Evolutionary conservation across 2,329 filamentous ascomycete genomes (phyloP), one percentile per base, ranked within the genome.

Genomic region (Cladophialophora bantiana): DNA sequence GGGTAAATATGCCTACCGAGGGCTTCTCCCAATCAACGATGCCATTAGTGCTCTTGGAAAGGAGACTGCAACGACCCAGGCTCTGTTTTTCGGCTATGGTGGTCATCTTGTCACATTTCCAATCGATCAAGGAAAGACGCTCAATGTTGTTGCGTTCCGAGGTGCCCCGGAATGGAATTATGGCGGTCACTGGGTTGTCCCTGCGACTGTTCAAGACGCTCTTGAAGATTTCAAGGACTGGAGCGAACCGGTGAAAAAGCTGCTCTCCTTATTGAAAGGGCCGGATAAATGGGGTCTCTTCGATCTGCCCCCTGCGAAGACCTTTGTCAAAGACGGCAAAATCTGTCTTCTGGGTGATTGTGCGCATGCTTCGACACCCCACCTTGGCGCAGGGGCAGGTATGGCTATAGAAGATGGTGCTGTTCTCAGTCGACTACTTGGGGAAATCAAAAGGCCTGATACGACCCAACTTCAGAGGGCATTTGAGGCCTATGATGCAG

Each of bases 1-100:
- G 3, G 60, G 60, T n/a, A 62, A 62, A 48, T 62, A 62, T 35
- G 60, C 60, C 60, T 62, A 62, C 35, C 52, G 60, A 55, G 60
- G 60, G 1, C 60, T 62, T 31, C 15, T 62, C 36, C 60, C 60
- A 9, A 45, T 62, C n/a, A 20, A 62, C 10, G 60, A 62, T 45
- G 60, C 52, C n/a, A 36, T 45, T 9, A 40, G 34, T 15, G 52
- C 31, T 2, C 26, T 62, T n/a, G 60, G 60, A 45, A 31, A 62
- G 20, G 32, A n/a, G 15, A 15, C 26, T 10, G 45, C 40, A 18
- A 13, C 34, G 20, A 20, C 48, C 52, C 60, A 62, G n/a, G 26
- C 54, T 40, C 2, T 62, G 20, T 34, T 26, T 20, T 18, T 56
- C 5, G 60, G 60, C 31, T 56, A 56, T 15, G 60, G 60, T 1